Evolutionary conservation across 192 early-diverging fungal genomes (phyloP).

Genomic region (Dissophora ornata): DNA sequence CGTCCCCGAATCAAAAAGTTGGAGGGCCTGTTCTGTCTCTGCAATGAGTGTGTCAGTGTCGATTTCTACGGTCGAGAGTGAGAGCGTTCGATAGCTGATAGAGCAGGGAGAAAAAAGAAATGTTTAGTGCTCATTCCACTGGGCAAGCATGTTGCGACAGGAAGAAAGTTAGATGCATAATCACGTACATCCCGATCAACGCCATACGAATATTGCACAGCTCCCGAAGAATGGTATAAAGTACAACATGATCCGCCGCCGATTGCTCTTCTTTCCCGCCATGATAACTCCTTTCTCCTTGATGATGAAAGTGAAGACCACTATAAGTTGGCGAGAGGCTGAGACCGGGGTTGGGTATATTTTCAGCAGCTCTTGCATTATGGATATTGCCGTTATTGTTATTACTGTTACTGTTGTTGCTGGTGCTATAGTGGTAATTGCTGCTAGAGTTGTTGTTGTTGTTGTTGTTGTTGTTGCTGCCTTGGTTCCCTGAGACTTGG

Average conservation of each 20-base stretch:
- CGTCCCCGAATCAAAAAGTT: conserved; percentile 1
- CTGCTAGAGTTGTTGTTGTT: neutral
- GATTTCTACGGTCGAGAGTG: conserved; percentile 46
- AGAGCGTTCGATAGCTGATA: conserved; percentile 53
- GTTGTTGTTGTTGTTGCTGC: neutral
- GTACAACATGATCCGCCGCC: conserved; percentile 41
- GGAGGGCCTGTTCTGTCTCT: conserved; percentile 32
- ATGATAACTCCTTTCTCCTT: neutral
- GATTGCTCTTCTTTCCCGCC: conserved; percentile 15
- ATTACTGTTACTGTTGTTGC: neutral
- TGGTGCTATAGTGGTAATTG: neutral
- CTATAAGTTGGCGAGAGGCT: conserved; percentile 22
- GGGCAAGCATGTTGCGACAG: too few species aligned
- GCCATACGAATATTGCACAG: conserved; percentile 38
- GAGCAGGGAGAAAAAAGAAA: neutral
- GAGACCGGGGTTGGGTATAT: conserved; percentile 6
- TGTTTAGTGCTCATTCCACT: too few species aligned
- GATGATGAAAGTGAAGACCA: neutral
- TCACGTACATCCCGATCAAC: conserved; percentile 46
- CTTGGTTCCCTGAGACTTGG: neutral
- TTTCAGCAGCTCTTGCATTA: neutral
- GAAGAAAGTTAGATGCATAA: too few species aligned
- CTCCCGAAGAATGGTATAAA: conserved; percentile 44
- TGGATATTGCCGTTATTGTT: neutral
- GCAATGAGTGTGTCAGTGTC: conserved; percentile 28